Evolutionary conservation across 768 basidiomycete species (phyloP), one percentile per base, ranked within the genome.

Genomic region (Amanita muscaria): DNA sequence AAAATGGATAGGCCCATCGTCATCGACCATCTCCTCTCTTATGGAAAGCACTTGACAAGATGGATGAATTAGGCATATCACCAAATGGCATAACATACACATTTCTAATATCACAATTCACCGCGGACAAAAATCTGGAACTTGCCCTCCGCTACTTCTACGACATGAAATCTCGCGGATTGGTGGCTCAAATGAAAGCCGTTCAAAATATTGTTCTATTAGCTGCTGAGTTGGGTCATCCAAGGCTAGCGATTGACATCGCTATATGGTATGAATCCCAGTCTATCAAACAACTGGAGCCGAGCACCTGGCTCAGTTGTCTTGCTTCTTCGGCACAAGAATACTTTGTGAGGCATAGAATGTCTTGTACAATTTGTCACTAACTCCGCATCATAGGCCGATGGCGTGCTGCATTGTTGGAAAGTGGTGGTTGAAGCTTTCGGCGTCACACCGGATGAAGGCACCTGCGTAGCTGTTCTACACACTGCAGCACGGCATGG

Each of bases 401-500:
- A 85, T 10, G 90, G 88, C 15, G 77, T 84, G 3, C 47, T 66
- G 21, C 55, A 59, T 38, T 76, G 76, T 34, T 92, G 88, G 88
- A 54, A 73, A 8, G 70, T 70, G 24, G 64, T 76, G 23, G 74
- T 81, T 2, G 59, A 73, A 14, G 66, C 70, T 11, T 59, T 77
- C 16, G 65, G 68, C 40, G 53, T 83, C 34, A 64, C 66, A 3
- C 86, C 84, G 0, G 81, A 86, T 51, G 88, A 92, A 64, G 88
- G 89, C 0, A 59, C 82, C 21, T 80, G 82, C 51, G 52, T 82
- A 12, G 69, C 74, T 18, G 76, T 89, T 18, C 74, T 92, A 30
- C 70, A 83, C 50, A 77, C 83, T 1, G 85, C 85, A 12, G 85
- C 74, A 33, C 79, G 88, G 8, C 68, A 75, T 49, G 88, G 85